Evolutionary conservation across 2,329 filamentous ascomycete species (phyloP).

Genomic region (Ascochyta rabiei): DNA sequence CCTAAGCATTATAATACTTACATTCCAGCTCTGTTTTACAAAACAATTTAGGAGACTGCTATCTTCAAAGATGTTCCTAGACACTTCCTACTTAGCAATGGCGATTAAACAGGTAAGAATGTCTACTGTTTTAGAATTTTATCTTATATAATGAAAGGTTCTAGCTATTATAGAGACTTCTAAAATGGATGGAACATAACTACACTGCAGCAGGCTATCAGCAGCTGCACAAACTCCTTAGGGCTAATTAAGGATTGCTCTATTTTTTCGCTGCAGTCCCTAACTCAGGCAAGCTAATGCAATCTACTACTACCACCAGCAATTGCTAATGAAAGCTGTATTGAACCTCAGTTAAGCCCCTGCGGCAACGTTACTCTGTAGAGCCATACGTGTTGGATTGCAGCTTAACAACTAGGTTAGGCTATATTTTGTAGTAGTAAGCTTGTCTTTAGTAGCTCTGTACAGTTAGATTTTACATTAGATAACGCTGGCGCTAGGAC

Average conservation of each 20-base stretch:
- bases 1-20: neutral
- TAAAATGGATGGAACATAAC: slow-evolving; percentile 68
- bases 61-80: slow-evolving; percentile 68
- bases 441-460: neutral
- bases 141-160: slow-evolving; percentile 14
- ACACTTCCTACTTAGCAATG: slow-evolving; percentile 76
- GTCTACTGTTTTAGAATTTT: neutral
- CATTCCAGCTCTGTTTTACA: slow-evolving; percentile 41
- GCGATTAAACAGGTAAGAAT: slow-evolving; percentile 63
- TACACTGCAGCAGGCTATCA: slow-evolving; percentile 68
- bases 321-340: neutral
- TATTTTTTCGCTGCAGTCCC: slow-evolving; percentile 39
- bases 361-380: slow-evolving; percentile 10
- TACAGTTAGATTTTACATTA: neutral
- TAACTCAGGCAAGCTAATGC: neutral
- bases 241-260: slow-evolving; percentile 63
- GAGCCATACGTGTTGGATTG: neutral
- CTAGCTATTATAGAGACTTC: slow-evolving; percentile 71
- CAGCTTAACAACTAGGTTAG: neutral
- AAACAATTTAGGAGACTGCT: slow-evolving; percentile 81
- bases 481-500: neutral
- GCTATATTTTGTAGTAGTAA: neutral
- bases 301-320: neutral
- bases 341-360: neutral
- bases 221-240: slow-evolving; percentile 65